Evolutionary conservation across 352 stramenopile genomes (phyloP).

Genomic region (Phytophthora pisi): DNA sequence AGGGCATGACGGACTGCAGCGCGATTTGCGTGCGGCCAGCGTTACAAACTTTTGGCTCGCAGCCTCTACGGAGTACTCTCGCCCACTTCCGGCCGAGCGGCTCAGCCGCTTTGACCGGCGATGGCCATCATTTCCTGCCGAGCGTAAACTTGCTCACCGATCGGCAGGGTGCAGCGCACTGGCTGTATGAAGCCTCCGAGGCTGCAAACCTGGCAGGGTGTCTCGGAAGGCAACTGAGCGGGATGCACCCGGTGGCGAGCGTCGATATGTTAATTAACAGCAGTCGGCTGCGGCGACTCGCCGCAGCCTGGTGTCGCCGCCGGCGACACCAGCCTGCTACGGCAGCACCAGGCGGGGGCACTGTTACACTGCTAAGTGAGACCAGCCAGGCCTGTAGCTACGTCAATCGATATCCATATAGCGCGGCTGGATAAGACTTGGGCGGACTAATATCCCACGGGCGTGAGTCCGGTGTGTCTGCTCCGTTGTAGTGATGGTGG

Average conservation of each 20-base stretch:
- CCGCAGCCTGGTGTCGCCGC: too few relatives aligned
- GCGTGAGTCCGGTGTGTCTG: background rate
- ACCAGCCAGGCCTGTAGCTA: background rate
- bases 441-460: background rate
- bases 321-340: background rate
- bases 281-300: background rate
- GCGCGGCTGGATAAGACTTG: slow-evolving; percentile 6
- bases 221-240: background rate
- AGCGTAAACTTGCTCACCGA: background rate
- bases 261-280: too few relatives aligned
- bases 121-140: too few relatives aligned
- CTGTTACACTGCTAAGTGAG: background rate
- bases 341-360: background rate
- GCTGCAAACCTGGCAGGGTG: background rate
- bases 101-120: too few relatives aligned
- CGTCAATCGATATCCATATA: slow-evolving; percentile 1
- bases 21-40: background rate
- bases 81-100: background rate
- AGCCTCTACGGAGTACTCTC: background rate
- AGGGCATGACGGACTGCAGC: background rate
- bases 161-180: background rate
- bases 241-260: too few relatives aligned
- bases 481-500: background rate
- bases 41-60: background rate
- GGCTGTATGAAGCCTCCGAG: background rate